A percentile compares a stretch with the other conserved stretches of the same genome.
Conservation (phyloP, 176 grass and related monocot genomes). For the Lolium rigidum region DNA sequence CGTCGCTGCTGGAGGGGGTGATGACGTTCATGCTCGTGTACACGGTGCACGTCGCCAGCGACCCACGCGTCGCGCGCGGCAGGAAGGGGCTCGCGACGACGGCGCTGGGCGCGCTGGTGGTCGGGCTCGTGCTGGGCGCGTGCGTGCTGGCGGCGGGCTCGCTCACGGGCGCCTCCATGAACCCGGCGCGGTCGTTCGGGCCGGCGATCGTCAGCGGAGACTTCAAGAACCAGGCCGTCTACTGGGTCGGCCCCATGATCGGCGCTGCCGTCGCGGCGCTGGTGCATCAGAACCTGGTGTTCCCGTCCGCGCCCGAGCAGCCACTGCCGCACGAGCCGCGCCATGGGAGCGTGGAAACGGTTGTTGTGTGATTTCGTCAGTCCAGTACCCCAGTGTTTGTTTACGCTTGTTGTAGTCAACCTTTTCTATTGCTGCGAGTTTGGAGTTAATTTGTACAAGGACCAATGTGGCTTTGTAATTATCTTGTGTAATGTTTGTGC, state of each 20-base stretch:
- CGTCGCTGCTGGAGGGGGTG: constrained; percentile 58
- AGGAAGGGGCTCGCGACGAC: constrained; percentile 36
- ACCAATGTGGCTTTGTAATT: neutral
- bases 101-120: constrained; percentile 50
- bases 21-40: constrained; percentile 85
- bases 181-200: constrained; percentile 89
- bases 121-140: constrained; percentile 61
- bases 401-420: neutral
- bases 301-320: constrained; percentile 32
- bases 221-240: constrained; percentile 82
- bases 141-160: constrained; percentile 68
- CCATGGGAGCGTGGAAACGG: constrained; percentile 40
- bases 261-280: constrained; percentile 73
- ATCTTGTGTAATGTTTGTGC: neutral
- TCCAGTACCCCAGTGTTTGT: neutral
- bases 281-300: constrained; percentile 63
- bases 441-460: neutral
- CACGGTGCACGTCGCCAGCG: constrained; percentile 59
- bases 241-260: constrained; percentile 82
- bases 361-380: constrained; percentile 34
- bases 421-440: neutral
- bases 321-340: constrained; percentile 29
- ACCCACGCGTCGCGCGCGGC: constrained; percentile 24
- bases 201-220: constrained; percentile 71
- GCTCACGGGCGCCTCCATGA: constrained; percentile 88